phyloP scores from a whole-genome alignment of 2,329 filamentous ascomycete species.

The Aureobasidium sp. region DNA sequence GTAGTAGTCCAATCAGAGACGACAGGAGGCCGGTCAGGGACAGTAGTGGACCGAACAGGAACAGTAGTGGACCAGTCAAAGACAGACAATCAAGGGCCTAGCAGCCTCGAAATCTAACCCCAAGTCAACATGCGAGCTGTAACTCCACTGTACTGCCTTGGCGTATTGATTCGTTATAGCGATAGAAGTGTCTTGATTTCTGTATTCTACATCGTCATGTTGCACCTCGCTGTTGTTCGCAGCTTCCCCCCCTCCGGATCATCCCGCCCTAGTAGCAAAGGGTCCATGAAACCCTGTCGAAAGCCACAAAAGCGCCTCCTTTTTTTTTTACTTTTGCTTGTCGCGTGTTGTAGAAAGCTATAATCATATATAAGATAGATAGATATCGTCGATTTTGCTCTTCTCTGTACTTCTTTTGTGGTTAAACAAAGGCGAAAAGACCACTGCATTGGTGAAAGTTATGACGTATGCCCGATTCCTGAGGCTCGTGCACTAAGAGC shows the following conservation, averaged over 20 bases:
- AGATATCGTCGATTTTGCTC: too few relatives aligned
- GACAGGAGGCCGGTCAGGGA: too few relatives aligned
- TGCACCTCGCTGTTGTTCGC: not conserved
- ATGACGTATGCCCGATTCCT: not conserved
- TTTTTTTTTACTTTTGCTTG: not conserved
- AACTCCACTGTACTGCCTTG: not conserved
- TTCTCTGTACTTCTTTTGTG: not conserved
- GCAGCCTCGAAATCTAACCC: not conserved
- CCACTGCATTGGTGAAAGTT: not conserved
- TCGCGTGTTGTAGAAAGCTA: too few relatives aligned
- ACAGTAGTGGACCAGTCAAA: not conserved
- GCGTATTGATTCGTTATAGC: not conserved
- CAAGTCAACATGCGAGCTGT: conserved; percentile 1
- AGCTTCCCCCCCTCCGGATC: conserved; percentile 1
- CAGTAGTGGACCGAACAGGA: not conserved
- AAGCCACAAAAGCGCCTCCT: not conserved
- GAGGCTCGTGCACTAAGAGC: not conserved
- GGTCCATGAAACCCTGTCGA: not conserved
- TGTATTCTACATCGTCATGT: not conserved
- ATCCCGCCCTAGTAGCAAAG: not conserved
- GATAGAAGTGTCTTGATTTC: not conserved
- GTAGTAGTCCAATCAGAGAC: too few relatives aligned
- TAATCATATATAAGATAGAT: too few relatives aligned
- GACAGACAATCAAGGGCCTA: not conserved
- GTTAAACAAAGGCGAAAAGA: not conserved